Evolutionary conservation across 495 filamentous ascomycete species (phyloP).

Genomic region (Bryoglossum gracile): DNA sequence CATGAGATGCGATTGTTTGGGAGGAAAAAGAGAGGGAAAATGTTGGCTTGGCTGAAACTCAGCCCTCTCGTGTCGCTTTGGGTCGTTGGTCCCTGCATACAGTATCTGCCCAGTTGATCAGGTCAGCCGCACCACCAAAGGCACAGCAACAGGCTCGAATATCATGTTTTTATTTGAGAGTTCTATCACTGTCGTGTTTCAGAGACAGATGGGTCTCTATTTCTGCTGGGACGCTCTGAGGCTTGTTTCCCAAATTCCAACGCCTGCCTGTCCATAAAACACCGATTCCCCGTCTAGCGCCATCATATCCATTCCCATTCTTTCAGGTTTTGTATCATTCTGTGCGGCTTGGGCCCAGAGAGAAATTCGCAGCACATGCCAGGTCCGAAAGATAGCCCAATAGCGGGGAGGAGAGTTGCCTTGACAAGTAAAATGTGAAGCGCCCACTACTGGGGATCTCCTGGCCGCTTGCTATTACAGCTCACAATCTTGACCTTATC

Average conservation of each 20-base stretch:
- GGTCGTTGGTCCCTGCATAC: neutral
- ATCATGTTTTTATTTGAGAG: neutral
- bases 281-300: neutral
- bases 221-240: too few species aligned
- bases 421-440: too few species aligned
- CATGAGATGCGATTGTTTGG: too few species aligned
- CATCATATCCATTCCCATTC: neutral
- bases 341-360: neutral
- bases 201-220: neutral
- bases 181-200: too few species aligned
- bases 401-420: too few species aligned
- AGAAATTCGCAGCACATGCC: neutral
- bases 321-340: conserved; percentile 7
- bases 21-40: neutral
- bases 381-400: too few species aligned
- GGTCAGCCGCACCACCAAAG: neutral
- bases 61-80: neutral
- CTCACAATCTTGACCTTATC: conserved; percentile 97
- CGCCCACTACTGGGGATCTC: conserved; percentile 18
- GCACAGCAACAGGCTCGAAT: neutral
- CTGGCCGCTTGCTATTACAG: conserved; percentile 41
- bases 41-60: neutral
- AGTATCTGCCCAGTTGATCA: neutral
- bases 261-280: neutral
- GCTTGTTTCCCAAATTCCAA: neutral